Evolutionary conservation across 2,329 filamentous ascomycete genomes (phyloP).

Genomic region (Myriosclerotinia curreyana): DNA sequence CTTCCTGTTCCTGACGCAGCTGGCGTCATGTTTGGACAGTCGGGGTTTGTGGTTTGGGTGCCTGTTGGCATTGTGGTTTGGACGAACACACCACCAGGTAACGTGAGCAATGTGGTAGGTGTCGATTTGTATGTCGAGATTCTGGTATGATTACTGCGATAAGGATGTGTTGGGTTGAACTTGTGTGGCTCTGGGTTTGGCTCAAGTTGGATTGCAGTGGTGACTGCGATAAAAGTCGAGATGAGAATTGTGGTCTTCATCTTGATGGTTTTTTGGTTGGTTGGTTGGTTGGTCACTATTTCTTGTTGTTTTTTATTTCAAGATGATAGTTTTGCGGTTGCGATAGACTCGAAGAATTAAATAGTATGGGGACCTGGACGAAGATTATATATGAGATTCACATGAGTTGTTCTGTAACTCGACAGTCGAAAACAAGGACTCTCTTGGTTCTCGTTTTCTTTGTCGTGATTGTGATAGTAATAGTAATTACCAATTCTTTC

Average conservation of each 20-base stretch:
- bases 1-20: not conserved
- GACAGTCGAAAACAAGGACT: not conserved
- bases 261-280: not conserved
- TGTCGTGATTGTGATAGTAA: not conserved
- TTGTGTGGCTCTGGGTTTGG: not conserved
- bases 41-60: not conserved
- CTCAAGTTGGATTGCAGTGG: constrained; percentile 4
- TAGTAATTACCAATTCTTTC: not conserved
- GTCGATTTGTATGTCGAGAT: not conserved
- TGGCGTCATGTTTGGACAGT: not conserved
- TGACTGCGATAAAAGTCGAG: not conserved
- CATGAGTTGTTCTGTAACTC: not conserved
- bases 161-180: not conserved
- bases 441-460: not conserved
- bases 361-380: not conserved
- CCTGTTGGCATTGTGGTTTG: not conserved
- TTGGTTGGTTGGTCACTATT: not conserved
- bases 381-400: not conserved
- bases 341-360: not conserved
- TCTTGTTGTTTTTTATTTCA: not conserved
- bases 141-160: not conserved
- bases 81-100: constrained; percentile 5
- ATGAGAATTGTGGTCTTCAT: not conserved
- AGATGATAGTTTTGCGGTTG: constrained; percentile 6
- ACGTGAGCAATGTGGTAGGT: not conserved